Evolutionary conservation across 2,329 filamentous ascomycete species (phyloP).

Genomic region (Periconia sp.): DNA sequence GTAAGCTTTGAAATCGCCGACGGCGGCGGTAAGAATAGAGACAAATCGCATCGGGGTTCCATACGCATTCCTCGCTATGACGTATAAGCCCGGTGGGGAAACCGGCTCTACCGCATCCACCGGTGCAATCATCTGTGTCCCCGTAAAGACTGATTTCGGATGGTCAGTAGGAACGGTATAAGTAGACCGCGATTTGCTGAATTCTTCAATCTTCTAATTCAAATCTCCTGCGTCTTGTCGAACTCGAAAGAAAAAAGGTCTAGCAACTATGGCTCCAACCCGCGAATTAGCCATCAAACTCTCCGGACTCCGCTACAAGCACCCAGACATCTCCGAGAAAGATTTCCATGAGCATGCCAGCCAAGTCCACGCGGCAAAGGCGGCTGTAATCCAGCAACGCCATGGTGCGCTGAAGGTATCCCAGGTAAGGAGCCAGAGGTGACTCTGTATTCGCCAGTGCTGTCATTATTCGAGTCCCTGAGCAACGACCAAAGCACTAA

Average conservation of each 20-base stretch:
- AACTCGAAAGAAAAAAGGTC: neutral
- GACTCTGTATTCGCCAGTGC: neutral
- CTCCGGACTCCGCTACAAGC: constrained; percentile 2
- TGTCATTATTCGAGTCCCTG: neutral
- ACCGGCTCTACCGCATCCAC: no score
- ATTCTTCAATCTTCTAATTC: neutral
- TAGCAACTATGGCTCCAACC: constrained; percentile 3
- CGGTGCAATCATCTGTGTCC: no score
- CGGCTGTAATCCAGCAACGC: constrained; percentile 4
- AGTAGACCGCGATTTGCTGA: no score
- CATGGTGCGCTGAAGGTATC: constrained; percentile 1
- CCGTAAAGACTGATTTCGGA: no score
- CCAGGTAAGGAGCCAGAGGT: constrained; percentile 1
- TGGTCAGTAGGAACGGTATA: no score
- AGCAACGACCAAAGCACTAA: neutral
- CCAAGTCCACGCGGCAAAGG: constrained; percentile 1
- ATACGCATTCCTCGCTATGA: no score
- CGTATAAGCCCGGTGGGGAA: no score
- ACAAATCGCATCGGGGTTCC: no score
- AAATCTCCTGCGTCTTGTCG: neutral
- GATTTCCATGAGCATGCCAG: constrained; percentile 1
- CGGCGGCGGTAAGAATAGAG: no score
- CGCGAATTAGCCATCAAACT: constrained; percentile 6
- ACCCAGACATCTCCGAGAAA: constrained; percentile 2
- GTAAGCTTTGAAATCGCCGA: no score